These are phyloP conservation scores for Arachis stenosperma DNA, from an alignment of 306 rosid species.

Conservation along the genomic window DNA sequence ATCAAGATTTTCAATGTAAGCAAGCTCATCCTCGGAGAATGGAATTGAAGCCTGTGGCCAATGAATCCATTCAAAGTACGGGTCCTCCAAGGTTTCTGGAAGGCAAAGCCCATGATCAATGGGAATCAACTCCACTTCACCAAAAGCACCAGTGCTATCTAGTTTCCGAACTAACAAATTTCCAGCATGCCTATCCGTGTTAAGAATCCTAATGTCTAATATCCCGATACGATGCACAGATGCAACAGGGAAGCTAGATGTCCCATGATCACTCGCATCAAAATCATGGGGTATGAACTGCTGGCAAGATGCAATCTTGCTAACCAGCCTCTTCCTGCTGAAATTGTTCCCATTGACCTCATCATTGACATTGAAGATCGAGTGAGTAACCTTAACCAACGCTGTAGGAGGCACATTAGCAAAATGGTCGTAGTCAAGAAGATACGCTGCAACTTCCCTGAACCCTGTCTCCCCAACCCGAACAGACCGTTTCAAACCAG, in stretches of 20 bases:
- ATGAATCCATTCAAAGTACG: conserved; percentile 98
- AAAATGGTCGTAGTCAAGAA: conserved; percentile 79
- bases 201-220: conserved; percentile 92
- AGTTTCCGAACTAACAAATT: conserved; percentile 87
- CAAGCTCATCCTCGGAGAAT: conserved; percentile 87
- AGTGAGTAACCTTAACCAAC: conserved; percentile 91
- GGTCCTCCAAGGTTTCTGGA: conserved; percentile 94
- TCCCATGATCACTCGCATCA: conserved; percentile 99
- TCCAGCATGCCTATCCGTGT: conserved; percentile 98
- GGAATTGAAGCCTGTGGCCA: conserved; percentile 99
- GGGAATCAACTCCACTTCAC: conserved; percentile 91
- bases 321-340: conserved; percentile 68
- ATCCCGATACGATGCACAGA: conserved; percentile 97
- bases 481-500: conserved; percentile 87
- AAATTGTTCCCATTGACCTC: conserved; percentile 77
- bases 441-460: conserved; percentile 95
- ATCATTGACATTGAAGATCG: conserved; percentile 91
- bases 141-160: conserved; percentile 79
- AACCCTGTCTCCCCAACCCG: conserved; percentile 98
- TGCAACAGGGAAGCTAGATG: conserved; percentile 89
- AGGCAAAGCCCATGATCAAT: conserved; percentile 98
- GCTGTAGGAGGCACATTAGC: conserved; percentile 98
- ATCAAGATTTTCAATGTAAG: conserved; percentile 65
- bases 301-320: conserved; percentile 95
- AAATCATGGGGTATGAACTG: conserved; percentile 91